These are phyloP conservation scores for Silene noctiflora DNA, from an alignment of 179 eudicot genomes.

Conservation along the genomic window DNA sequence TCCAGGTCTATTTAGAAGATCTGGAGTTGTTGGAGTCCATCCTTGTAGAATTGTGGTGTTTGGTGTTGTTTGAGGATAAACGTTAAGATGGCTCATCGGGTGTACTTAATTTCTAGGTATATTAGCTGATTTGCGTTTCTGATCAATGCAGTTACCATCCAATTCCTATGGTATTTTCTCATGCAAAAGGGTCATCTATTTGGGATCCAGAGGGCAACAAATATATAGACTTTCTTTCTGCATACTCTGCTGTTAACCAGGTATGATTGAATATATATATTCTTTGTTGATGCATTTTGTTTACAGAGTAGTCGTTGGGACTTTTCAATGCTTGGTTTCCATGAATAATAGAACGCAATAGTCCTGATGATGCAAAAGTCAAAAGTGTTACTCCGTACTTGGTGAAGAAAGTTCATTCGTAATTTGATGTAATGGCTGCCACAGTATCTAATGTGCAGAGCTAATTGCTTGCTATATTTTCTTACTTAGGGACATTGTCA, in stretches of 20 bases:
- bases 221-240: slow-evolving; percentile 86
- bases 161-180: slow-evolving; percentile 80
- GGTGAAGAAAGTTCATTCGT: not conserved
- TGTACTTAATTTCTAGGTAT: not conserved
- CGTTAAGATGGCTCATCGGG: not conserved
- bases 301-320: slow-evolving; percentile 7
- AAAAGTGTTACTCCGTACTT: not conserved
- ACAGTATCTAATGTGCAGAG: not conserved
- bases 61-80: not conserved
- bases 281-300: not conserved
- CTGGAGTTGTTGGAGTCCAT: not conserved
- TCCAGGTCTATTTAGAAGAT: too few species aligned
- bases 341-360: not conserved
- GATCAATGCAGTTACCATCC: slow-evolving; percentile 78
- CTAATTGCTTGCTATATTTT: slow-evolving; percentile 17
- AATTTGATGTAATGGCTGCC: not conserved
- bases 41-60: not conserved
- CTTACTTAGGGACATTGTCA: slow-evolving; percentile 85
- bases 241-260: slow-evolving; percentile 97
- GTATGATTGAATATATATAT: slow-evolving; percentile 26
- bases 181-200: slow-evolving; percentile 73
- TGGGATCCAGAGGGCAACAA: slow-evolving; percentile 98
- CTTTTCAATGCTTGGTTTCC: not conserved
- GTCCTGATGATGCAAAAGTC: not conserved
- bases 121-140: slow-evolving; percentile 20